These are phyloP conservation scores for Thielaviopsis ethacetica DNA, from an alignment of 2,329 filamentous ascomycete species.

Conservation along the genomic window DNA sequence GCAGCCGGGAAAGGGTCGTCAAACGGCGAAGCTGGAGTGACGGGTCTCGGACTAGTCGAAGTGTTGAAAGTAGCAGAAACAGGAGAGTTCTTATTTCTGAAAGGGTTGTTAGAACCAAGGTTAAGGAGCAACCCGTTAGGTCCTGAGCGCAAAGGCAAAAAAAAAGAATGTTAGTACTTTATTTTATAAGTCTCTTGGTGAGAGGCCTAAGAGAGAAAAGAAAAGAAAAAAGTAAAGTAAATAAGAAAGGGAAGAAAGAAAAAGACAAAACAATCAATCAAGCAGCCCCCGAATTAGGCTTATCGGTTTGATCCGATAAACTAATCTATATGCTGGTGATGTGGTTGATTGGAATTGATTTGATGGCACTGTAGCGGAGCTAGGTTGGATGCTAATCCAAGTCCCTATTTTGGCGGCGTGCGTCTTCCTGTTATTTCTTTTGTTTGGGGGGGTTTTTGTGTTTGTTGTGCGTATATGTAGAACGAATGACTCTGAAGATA, in stretches of 20 bases:
- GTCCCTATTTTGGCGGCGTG: background rate
- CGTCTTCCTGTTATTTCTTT: background rate
- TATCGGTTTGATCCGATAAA: background rate
- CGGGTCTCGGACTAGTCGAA: constrained; percentile 16
- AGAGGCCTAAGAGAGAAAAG: constrained; percentile 14
- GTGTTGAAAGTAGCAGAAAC: constrained; percentile 18
- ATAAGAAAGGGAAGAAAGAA: constrained; percentile 10
- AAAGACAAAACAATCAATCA: constrained; percentile 11
- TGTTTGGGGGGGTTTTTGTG: background rate
- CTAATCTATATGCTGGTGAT: background rate
- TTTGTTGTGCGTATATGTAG: background rate
- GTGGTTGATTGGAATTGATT: background rate
- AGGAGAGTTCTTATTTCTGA: constrained; percentile 54
- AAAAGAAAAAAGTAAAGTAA: background rate
- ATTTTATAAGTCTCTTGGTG: constrained; percentile 24
- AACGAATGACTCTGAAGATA: background rate
- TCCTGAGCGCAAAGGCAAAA: constrained; percentile 19
- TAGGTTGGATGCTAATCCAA: background rate
- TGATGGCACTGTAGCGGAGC: background rate
- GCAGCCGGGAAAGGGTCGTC: constrained; percentile 41
- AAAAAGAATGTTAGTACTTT: constrained; percentile 30
- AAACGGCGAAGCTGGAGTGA: constrained; percentile 37
- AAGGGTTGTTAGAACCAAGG: constrained; percentile 71
- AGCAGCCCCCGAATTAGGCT: background rate
- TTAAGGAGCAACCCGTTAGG: constrained; percentile 38